These are phyloP conservation scores for Ochetophila trinervis DNA, from an alignment of 306 rosid species.

Conservation along the genomic window DNA sequence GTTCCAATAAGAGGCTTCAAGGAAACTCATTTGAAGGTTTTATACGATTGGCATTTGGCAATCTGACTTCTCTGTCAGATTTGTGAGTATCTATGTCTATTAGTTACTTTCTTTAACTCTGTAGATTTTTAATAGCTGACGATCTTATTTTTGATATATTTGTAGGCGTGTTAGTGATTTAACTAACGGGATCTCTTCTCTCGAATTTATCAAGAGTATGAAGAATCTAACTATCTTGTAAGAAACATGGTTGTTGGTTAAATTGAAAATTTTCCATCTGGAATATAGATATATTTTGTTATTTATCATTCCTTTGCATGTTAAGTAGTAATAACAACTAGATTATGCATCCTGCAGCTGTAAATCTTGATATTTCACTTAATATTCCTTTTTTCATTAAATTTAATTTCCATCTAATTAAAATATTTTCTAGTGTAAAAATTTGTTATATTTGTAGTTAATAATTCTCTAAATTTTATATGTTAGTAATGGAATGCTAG, in stretches of 20 bases:
- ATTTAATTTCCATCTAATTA: background rate
- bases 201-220: constrained; percentile 57
- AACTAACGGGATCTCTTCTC: constrained; percentile 68
- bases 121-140: constrained; percentile 25
- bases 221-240: constrained; percentile 62
- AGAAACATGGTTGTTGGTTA: constrained; percentile 19
- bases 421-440: background rate
- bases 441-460: too few species aligned
- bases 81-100: constrained; percentile 48
- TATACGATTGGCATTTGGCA: constrained; percentile 62
- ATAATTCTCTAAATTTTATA: too few species aligned
- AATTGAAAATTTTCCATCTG: too few species aligned
- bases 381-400: background rate
- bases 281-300: background rate
- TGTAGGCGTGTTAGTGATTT: constrained; percentile 59
- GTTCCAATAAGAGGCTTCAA: constrained; percentile 59
- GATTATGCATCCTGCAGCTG: constrained; percentile 43
- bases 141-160: constrained; percentile 17
- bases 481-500: too few species aligned
- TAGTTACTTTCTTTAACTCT: background rate
- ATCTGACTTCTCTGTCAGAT: constrained; percentile 59
- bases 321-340: background rate
- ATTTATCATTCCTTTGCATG: constrained; percentile 4
- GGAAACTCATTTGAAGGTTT: constrained; percentile 76
- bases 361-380: constrained; percentile 29